Conservation (phyloP, 371 early-diverging fungal species). For the Nosema muscidifuracis region DNA sequence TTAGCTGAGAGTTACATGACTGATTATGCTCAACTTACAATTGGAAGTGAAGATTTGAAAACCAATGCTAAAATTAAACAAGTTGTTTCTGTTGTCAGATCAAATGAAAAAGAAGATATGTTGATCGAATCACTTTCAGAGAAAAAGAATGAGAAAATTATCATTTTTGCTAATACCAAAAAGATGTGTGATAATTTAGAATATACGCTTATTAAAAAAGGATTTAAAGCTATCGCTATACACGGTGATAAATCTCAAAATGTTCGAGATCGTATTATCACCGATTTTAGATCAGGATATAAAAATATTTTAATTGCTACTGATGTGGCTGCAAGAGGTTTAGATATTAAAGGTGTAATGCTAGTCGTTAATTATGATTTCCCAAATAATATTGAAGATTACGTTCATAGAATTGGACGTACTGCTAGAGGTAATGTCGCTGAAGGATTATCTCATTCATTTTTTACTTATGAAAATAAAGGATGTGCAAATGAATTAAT, state of each 20-base stretch:
- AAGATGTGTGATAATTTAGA: conserved; percentile 90
- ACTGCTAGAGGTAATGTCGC: conserved; percentile 85
- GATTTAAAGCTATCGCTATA: conserved; percentile 91
- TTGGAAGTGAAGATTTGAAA: conserved; percentile 92
- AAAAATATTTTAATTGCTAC: conserved; percentile 95
- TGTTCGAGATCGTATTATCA: conserved; percentile 93
- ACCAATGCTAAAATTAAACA: conserved; percentile 92
- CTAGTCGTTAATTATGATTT: conserved; percentile 97
- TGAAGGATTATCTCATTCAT: conserved; percentile 85
- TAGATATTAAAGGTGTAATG: conserved; percentile 92
- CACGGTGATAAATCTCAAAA: conserved; percentile 96
- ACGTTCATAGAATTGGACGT: conserved; percentile 95
- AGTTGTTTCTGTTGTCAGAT: conserved; percentile 77
- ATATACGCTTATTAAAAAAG: conserved; percentile 74
- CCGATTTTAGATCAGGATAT: conserved; percentile 77
- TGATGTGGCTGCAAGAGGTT: conserved; percentile 97
- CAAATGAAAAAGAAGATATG: conserved; percentile 81
- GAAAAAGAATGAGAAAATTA: conserved; percentile 70
- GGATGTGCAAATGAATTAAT: conserved; percentile 78
- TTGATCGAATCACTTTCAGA: conserved; percentile 73
- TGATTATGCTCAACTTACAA: conserved; percentile 91
- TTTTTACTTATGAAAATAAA: conserved; percentile 83
- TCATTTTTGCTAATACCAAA: conserved; percentile 95
- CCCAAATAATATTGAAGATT: conserved; percentile 86
- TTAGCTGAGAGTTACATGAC: conserved; percentile 83